Conservation (phyloP, 169 alveolate species). For the Neospora caninum region DNA sequence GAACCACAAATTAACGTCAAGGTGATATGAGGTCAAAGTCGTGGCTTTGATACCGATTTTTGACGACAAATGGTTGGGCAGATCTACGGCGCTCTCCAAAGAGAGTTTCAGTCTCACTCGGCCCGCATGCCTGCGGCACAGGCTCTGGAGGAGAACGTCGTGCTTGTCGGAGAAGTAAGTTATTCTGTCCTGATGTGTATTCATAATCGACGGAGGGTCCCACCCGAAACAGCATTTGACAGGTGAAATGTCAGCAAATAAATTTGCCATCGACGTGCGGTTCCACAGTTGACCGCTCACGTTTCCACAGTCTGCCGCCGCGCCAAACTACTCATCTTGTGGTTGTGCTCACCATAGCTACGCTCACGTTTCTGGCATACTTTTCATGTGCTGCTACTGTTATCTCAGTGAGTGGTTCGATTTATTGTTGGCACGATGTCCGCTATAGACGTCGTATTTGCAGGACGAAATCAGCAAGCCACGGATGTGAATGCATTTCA, state of each 20-base stretch:
- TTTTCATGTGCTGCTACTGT: constrained; percentile 68
- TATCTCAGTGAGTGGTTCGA: constrained; percentile 46
- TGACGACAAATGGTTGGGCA: background rate
- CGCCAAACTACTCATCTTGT: constrained; percentile 67
- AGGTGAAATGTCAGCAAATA: constrained; percentile 59
- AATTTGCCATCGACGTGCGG: constrained; percentile 25
- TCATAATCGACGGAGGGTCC: too few species aligned
- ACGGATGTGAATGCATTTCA: background rate
- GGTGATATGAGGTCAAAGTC: background rate
- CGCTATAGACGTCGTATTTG: background rate
- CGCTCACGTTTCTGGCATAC: constrained; percentile 54
- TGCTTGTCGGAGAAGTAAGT: constrained; percentile 61
- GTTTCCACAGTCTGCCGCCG: constrained; percentile 55
- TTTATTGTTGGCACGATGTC: background rate
- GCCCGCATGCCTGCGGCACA: constrained; percentile 55
- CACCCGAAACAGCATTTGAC: constrained; percentile 53
- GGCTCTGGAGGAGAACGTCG: constrained; percentile 61
- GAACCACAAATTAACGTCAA: constrained; percentile 62
- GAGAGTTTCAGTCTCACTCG: constrained; percentile 39
- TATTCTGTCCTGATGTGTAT: background rate
- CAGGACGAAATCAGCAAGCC: constrained; percentile 63
- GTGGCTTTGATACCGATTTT: background rate
- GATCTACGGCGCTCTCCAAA: constrained; percentile 61
- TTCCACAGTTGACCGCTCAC: background rate
- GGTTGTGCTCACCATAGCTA: constrained; percentile 63